A percentile compares a stretch with the other conserved stretches of the same genome.
phyloP scores from a whole-genome alignment of 23 red algal genomes.

The Pyropia haitanensis region DNA sequence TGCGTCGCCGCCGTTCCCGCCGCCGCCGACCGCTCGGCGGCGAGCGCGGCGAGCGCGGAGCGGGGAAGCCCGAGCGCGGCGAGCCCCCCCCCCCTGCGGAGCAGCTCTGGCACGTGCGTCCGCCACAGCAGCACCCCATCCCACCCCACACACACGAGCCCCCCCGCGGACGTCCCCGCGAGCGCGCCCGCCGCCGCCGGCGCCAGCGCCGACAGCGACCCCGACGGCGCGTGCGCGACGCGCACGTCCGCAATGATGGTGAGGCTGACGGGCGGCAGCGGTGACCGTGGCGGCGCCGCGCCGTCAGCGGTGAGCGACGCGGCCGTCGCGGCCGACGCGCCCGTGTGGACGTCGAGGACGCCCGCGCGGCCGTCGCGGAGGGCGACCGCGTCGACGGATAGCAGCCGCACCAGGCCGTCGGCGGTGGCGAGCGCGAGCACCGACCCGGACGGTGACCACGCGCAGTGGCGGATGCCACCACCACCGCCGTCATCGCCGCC shows the following conservation, averaged over 20 bases:
- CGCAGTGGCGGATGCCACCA: no score
- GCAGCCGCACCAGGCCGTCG: no score
- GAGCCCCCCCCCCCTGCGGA: constrained; percentile 31
- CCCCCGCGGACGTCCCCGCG: constrained; percentile 33
- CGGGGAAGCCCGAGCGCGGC: constrained; percentile 31
- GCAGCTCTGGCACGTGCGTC: constrained; percentile 37
- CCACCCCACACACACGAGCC: constrained; percentile 58
- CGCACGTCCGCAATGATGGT: constrained; percentile 22
- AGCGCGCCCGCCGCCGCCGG: constrained; percentile 47
- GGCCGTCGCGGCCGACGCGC: constrained; percentile 1
- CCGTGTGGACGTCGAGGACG: constrained; percentile 18
- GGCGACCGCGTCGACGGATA: constrained; percentile 10
- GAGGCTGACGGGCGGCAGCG: constrained; percentile 28
- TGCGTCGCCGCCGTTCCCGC: no score
- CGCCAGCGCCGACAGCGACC: constrained; percentile 19
- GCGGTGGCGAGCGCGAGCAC: no score
- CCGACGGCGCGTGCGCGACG: constrained; percentile 12
- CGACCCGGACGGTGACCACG: no score
- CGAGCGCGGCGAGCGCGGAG: neutral
- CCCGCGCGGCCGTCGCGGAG: constrained; percentile 25
- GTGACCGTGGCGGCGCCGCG: neutral
- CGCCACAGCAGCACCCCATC: constrained; percentile 48
- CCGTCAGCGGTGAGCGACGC: constrained; percentile 13
- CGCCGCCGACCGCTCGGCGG: no score
- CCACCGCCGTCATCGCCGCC: no score